phyloP scores from a whole-genome alignment of 352 stramenopile species.

The Blastocystis sp. region DNA sequence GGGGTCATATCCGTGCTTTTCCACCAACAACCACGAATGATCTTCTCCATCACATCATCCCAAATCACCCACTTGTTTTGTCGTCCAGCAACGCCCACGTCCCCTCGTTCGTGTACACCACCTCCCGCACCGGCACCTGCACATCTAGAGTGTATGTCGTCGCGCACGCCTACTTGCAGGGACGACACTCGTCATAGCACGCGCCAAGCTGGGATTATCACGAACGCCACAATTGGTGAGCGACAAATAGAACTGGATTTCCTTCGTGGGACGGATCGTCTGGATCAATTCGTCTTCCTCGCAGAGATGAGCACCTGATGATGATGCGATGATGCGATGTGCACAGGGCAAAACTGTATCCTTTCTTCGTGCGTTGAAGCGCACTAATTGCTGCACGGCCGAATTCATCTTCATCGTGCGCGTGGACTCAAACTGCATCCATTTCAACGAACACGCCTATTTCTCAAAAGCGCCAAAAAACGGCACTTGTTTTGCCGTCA shows the following conservation, averaged over 20 bases:
- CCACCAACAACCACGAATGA: slow-evolving; percentile 40
- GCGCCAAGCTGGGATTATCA: slow-evolving; percentile 32
- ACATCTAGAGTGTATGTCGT: slow-evolving; percentile 23
- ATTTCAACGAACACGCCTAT: slow-evolving; percentile 56
- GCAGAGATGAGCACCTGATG: not conserved
- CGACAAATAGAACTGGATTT: slow-evolving; percentile 4
- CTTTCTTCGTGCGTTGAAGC: slow-evolving; percentile 66
- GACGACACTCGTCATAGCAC: slow-evolving; percentile 15
- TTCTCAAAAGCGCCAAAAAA: not conserved
- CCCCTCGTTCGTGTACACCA: slow-evolving; percentile 48
- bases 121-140: slow-evolving; percentile 29
- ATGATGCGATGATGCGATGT: too few relatives aligned
- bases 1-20: slow-evolving; percentile 61
- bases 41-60: not conserved
- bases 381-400: slow-evolving; percentile 49
- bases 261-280: not conserved
- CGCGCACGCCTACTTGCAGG: not conserved
- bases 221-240: slow-evolving; percentile 18
- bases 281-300: not conserved
- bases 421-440: slow-evolving; percentile 67
- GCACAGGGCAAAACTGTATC: not conserved
- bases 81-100: slow-evolving; percentile 49
- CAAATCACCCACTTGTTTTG: not conserved
- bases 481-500: slow-evolving; percentile 7
- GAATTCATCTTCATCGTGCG: slow-evolving; percentile 67